Percentiles rank a stretch among this genome's conserved stretches.
Evolutionary conservation across 306 rosid genomes (phyloP).

Genomic region (Rubus idaeus): DNA sequence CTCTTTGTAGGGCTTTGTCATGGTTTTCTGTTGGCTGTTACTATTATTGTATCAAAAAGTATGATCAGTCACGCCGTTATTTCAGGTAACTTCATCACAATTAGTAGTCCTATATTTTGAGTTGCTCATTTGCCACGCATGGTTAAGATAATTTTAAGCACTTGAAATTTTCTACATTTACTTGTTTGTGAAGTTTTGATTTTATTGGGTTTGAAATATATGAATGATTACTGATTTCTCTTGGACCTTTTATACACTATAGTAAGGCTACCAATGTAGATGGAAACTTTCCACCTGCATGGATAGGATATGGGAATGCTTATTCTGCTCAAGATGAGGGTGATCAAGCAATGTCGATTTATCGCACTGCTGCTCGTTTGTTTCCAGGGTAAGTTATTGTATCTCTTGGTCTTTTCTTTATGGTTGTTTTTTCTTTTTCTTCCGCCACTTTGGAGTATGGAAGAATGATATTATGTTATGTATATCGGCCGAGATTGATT

Average conservation of each 20-base stretch:
- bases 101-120: not conserved
- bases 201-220: not conserved
- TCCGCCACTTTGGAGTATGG: not conserved
- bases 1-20: constrained; percentile 71
- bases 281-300: constrained; percentile 89
- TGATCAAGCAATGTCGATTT: constrained; percentile 97
- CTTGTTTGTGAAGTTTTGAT: not conserved
- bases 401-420: not conserved
- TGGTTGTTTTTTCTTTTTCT: not conserved
- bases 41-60: constrained; percentile 93
- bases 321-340: constrained; percentile 96
- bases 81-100: constrained; percentile 56
- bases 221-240: constrained; percentile 19
- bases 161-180: not conserved
- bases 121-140: not conserved
- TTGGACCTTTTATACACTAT: constrained; percentile 29
- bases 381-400: constrained; percentile 78
- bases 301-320: constrained; percentile 96
- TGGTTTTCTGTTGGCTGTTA: constrained; percentile 99
- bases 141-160: not conserved
- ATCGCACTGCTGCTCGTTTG: constrained; percentile 96
- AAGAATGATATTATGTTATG: not conserved
- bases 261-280: constrained; percentile 96
- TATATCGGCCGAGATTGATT: not conserved
- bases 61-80: constrained; percentile 82